Conservation (phyloP, 2,329 filamentous ascomycete species). For the Ilyonectria robusta region DNA sequence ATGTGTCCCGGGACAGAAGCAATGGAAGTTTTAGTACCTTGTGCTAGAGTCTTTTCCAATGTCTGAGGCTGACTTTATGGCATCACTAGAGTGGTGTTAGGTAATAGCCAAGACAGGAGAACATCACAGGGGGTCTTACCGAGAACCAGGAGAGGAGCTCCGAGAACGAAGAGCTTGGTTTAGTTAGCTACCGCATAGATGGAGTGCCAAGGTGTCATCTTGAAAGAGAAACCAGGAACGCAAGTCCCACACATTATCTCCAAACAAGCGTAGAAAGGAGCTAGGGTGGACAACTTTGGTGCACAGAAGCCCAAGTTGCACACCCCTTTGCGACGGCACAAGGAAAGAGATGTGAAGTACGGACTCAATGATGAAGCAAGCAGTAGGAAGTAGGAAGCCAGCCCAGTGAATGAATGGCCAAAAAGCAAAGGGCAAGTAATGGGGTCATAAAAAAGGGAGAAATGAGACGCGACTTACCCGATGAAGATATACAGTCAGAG, state of each 20-base stretch:
- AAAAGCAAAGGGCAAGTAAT: not conserved
- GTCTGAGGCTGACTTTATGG: not conserved
- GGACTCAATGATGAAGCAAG: not conserved
- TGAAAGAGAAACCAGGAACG: not conserved
- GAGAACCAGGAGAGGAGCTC: not conserved
- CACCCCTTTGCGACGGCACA: no score
- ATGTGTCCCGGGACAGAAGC: no score
- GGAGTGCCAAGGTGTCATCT: not conserved
- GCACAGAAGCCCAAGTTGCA: no score
- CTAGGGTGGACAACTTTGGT: no score
- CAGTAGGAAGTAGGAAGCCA: not conserved
- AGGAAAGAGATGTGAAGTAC: no score
- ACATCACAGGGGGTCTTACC: not conserved
- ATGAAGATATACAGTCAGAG: not conserved
- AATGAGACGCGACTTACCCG: not conserved
- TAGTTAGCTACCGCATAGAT: not conserved
- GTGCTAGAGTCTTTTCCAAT: conserved; percentile 1
- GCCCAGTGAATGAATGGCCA: no score
- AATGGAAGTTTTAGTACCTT: not conserved
- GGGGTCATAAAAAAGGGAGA: not conserved
- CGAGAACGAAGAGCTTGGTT: not conserved
- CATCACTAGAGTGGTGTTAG: not conserved
- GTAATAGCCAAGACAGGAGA: no score
- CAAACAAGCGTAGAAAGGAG: no score
- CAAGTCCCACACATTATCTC: no score